Evolutionary conservation across 495 filamentous ascomycete species (phyloP).

Genomic region (Staphylotrichum tortipilum): DNA sequence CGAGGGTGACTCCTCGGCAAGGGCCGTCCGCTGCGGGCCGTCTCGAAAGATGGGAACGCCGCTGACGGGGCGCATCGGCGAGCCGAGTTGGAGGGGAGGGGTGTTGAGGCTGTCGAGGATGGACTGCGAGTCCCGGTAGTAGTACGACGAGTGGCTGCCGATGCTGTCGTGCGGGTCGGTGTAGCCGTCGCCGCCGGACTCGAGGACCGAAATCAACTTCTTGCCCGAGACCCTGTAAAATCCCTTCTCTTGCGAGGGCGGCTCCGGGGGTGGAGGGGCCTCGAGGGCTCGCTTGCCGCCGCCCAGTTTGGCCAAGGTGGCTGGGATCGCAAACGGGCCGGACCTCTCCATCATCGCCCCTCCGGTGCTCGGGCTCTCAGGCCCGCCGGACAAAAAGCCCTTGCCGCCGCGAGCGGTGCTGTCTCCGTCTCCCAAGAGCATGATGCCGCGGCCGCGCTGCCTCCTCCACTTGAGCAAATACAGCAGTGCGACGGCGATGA

Average conservation of each 20-base stretch:
- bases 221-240: conserved; percentile 56
- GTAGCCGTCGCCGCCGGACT: conserved; percentile 62
- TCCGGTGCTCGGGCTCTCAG: conserved; percentile 7
- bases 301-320: conserved; percentile 42
- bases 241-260: conserved; percentile 34
- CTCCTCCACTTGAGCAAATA: conserved; percentile 50
- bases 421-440: conserved; percentile 24
- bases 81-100: conserved; percentile 30
- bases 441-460: conserved; percentile 26
- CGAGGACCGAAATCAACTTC: conserved; percentile 63
- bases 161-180: conserved; percentile 46
- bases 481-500: conserved; percentile 48
- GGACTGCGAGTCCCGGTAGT: conserved; percentile 42
- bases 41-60: conserved; percentile 36
- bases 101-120: conserved; percentile 29
- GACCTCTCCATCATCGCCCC: conserved; percentile 42
- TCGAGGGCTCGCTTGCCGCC: conserved; percentile 42
- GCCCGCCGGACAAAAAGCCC: conserved; percentile 7
- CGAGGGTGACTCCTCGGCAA: conserved; percentile 36
- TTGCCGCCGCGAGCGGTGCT: conserved; percentile 8
- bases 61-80: conserved; percentile 41
- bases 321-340: conserved; percentile 47
- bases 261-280: conserved; percentile 33
- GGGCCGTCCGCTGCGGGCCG: conserved; percentile 37
- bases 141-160: conserved; percentile 40